Conservation (phyloP, 805 yeast genomes). For the Pichia nakasei region DNA sequence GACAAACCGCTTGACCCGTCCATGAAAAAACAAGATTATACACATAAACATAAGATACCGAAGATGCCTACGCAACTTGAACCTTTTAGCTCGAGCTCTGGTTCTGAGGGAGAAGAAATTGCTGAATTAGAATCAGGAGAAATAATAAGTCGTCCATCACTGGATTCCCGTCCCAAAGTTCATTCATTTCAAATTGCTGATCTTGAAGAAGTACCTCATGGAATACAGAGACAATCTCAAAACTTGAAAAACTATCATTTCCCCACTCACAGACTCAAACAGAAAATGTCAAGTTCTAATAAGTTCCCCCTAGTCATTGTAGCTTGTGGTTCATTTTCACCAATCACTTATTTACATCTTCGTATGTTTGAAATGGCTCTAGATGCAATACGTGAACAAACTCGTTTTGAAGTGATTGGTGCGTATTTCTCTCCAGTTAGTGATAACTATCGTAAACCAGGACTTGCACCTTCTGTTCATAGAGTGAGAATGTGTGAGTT, state of each 20-base stretch:
- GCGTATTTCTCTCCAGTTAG: slow-evolving; percentile 94
- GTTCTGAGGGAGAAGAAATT: slow-evolving; percentile 15
- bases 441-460: slow-evolving; percentile 88
- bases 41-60: slow-evolving; percentile 23
- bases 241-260: slow-evolving; percentile 60
- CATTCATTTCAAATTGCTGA: slow-evolving; percentile 72
- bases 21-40: neutral
- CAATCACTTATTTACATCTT: slow-evolving; percentile 87
- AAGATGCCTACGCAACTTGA: slow-evolving; percentile 50
- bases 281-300: slow-evolving; percentile 56
- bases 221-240: slow-evolving; percentile 81
- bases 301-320: slow-evolving; percentile 89
- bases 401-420: slow-evolving; percentile 90
- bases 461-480: slow-evolving; percentile 80
- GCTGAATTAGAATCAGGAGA: neutral
- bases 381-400: slow-evolving; percentile 84
- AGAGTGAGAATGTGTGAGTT: slow-evolving; percentile 97
- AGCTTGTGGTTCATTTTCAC: slow-evolving; percentile 96
- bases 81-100: slow-evolving; percentile 46
- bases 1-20: slow-evolving; percentile 57
- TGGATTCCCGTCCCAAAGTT: slow-evolving; percentile 31
- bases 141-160: slow-evolving; percentile 17
- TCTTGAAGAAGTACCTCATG: slow-evolving; percentile 94
- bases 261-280: slow-evolving; percentile 80
- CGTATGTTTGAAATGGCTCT: slow-evolving; percentile 99